Percentiles rank a stretch among this genome's conserved stretches.
Conservation (phyloP, 805 yeast genomes). For the Ascoidea rubescens region DNA sequence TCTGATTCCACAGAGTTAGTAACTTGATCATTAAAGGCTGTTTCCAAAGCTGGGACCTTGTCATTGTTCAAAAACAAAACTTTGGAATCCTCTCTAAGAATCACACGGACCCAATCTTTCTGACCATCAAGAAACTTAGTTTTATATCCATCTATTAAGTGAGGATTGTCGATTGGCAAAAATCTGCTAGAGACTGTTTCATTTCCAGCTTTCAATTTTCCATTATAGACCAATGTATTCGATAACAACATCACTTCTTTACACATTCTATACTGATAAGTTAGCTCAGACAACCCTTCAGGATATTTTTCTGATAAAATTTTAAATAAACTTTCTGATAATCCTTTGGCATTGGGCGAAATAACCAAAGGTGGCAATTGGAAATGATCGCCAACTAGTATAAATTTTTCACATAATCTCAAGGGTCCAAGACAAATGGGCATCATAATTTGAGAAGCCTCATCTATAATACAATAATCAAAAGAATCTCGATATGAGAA, state of each 20-base stretch:
- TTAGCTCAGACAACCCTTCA: slow-evolving; percentile 56
- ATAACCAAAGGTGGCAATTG: slow-evolving; percentile 85
- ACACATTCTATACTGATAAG: slow-evolving; percentile 88
- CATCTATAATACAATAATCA: slow-evolving; percentile 92
- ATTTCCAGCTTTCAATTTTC: slow-evolving; percentile 65
- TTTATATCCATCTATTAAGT: slow-evolving; percentile 1
- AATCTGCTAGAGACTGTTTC: slow-evolving; percentile 44
- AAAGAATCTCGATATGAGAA: slow-evolving; percentile 41
- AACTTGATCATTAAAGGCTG: slow-evolving; percentile 45
- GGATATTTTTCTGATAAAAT: slow-evolving; percentile 63
- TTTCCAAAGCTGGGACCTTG: slow-evolving; percentile 41
- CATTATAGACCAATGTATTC: slow-evolving; percentile 65
- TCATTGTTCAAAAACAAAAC: slow-evolving; percentile 82
- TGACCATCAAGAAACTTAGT: neutral
- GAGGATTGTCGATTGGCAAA: slow-evolving; percentile 32
- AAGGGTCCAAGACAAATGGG: slow-evolving; percentile 88
- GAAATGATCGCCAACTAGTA: slow-evolving; percentile 92
- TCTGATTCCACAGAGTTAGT: slow-evolving; percentile 65
- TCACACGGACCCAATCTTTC: slow-evolving; percentile 39
- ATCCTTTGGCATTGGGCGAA: slow-evolving; percentile 45
- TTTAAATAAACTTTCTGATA: slow-evolving; percentile 68
- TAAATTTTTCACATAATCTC: slow-evolving; percentile 59
- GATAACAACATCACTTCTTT: slow-evolving; percentile 75
- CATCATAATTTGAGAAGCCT: slow-evolving; percentile 89
- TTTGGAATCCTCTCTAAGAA: slow-evolving; percentile 37